These are phyloP conservation scores for Tylopilus orsonianus DNA, from an alignment of 1,284 basidiomycete species.

Conservation along the genomic window DNA sequence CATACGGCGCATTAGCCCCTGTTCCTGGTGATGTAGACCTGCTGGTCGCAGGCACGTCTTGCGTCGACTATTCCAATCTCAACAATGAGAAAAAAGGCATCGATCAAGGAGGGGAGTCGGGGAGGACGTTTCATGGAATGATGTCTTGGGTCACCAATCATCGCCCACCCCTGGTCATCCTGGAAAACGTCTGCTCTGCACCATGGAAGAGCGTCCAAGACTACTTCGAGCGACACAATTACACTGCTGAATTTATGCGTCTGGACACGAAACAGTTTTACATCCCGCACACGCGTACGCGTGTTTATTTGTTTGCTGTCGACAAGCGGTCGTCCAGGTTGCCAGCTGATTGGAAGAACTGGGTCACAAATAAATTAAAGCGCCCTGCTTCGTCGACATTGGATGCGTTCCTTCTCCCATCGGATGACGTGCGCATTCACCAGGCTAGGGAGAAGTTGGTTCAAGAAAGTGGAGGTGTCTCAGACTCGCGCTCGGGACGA, in stretches of 20 bases:
- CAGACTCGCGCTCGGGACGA: constrained; percentile 65
- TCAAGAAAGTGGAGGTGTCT: constrained; percentile 58
- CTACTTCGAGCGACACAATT: constrained; percentile 76
- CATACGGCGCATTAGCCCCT: constrained; percentile 82
- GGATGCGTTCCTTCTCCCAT: constrained; percentile 88
- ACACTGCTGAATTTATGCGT: constrained; percentile 71
- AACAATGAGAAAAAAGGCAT: constrained; percentile 93
- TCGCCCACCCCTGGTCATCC: constrained; percentile 85
- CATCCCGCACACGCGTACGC: constrained; percentile 91
- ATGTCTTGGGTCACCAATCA: constrained; percentile 89
- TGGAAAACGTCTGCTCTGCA: constrained; percentile 93
- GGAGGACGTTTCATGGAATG: constrained; percentile 90
- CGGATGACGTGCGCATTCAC: constrained; percentile 90
- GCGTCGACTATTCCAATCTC: constrained; percentile 94
- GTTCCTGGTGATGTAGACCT: constrained; percentile 93
- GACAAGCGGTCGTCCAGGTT: constrained; percentile 58
- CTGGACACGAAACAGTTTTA: constrained; percentile 95
- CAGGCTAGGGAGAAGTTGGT: constrained; percentile 83
- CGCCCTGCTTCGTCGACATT: constrained; percentile 88
- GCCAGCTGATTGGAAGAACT: constrained; percentile 70
- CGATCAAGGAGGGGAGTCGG: constrained; percentile 85
- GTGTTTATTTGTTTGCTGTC: constrained; percentile 85
- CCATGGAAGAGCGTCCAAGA: constrained; percentile 81
- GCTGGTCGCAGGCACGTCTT: constrained; percentile 90
- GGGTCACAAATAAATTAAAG: constrained; percentile 62